Conservation (phyloP, 805 yeast species). For the Hyphopichia homilentoma region DNA sequence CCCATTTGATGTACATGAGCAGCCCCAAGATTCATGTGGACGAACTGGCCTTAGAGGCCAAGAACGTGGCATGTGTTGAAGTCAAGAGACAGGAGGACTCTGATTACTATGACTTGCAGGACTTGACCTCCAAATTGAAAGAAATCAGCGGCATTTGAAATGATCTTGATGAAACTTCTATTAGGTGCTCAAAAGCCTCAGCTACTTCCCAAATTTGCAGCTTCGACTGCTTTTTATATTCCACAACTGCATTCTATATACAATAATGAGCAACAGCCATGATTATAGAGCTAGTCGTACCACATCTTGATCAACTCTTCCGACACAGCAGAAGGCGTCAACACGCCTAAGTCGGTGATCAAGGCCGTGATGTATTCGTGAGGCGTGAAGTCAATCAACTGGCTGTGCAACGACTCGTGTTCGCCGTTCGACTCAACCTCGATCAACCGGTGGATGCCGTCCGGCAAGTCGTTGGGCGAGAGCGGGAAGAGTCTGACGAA, state of each 20-base stretch:
- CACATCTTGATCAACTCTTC: conserved; percentile 97
- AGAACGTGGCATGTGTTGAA: conserved; percentile 47
- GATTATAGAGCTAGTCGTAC: conserved; percentile 62
- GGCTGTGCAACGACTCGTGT: conserved; percentile 23
- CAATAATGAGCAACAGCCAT: too few species aligned
- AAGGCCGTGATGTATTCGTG: conserved; percentile 94
- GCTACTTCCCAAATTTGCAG: too few species aligned
- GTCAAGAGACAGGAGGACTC: conserved; percentile 24
- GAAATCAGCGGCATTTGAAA: too few species aligned
- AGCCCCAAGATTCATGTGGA: conserved; percentile 51
- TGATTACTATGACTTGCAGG: conserved; percentile 39
- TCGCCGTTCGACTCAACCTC: conserved; percentile 20
- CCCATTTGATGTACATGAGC: conserved; percentile 59
- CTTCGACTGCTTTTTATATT: too few species aligned
- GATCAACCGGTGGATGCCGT: conserved; percentile 21
- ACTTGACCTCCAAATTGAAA: conserved; percentile 29
- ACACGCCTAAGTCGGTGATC: conserved; percentile 92
- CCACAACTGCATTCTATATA: too few species aligned
- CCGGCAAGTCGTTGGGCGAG: conserved; percentile 87
- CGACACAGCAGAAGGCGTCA: conserved; percentile 97
- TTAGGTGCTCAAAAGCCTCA: too few species aligned
- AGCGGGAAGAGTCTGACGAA: conserved; percentile 95
- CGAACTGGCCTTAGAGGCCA: conserved; percentile 26
- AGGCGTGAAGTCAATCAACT: conserved; percentile 83
- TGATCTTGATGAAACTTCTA: too few species aligned